Base-by-base conservation (phyloP, 202 grass and related monocot genomes). In the Setaria italica region DNA sequence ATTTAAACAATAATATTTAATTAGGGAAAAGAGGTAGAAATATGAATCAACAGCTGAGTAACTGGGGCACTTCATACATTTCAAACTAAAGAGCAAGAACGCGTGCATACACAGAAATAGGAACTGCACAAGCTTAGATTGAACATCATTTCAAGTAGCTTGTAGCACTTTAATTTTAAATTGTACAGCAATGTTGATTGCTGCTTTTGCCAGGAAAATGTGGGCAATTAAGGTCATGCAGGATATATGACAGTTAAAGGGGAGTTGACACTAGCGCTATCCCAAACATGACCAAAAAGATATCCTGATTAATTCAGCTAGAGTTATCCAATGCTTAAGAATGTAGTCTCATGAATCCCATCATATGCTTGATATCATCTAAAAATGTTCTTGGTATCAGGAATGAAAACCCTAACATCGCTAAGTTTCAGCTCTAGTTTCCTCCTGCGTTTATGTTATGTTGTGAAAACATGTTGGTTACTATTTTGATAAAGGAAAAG, bases 121-220 rank as follows among this genome's bases (percentile, higher is more conserved):
- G 62, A 84, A 39, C 45, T 76, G 55, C 15, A 4, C 13, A 81
- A 76, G 43, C 42, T 85, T 67, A 74, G 49, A 74, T 57, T 39
- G 42, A 3, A 14, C 25, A 72, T 66, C 30, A 76, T 14, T 9
- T 67, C 3, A 84, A 67, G 9, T 47, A 79, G 67, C 12, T 46
- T 9, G 57, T 37, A 56, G 2, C 7, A 2, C 34, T n/a, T 82
- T 70, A 62, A 15, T 51, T 62, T 50, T 34, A 11, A 71, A 13
- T 59, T 30, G 30, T 15, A 79, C 48, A 70, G 21, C 15, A 65
- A 67, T 14, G 47, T 72, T 72, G 17, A 64, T 72, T 19, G 0
- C 45, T 73, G 57, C 45, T 33, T 73, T 66, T 59, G 11, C 16
- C 35, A 63, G 19, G 37, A 67, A 34, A 29, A 43, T 21, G 6